Conservation (phyloP, 345 rosid genomes). For the Erodium maritimum region DNA sequence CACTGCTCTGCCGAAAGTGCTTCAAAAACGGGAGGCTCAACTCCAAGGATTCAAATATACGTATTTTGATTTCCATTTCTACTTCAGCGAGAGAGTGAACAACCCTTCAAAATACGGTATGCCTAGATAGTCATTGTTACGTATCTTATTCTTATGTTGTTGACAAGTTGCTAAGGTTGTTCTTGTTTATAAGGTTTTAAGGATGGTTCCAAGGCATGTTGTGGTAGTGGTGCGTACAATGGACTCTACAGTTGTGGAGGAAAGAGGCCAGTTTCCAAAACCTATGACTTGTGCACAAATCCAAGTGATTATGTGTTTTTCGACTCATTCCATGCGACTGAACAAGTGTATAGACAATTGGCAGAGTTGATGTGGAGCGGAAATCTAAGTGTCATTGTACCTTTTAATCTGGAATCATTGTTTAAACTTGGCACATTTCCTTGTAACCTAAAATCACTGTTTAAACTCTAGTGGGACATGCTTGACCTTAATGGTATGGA, state of each 20-base stretch:
- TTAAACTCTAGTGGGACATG: too few relatives aligned
- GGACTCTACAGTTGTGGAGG: background rate
- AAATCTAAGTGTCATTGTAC: background rate
- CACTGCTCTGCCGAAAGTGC: background rate
- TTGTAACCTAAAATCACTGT: too few relatives aligned
- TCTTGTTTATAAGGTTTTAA: background rate
- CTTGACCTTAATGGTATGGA: too few relatives aligned
- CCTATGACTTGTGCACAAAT: slow-evolving; percentile 8
- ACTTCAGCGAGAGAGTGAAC: background rate
- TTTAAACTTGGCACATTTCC: slow-evolving; percentile 2
- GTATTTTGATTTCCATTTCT: slow-evolving; percentile 8
- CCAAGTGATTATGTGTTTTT: slow-evolving; percentile 7
- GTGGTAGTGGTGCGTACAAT: background rate
- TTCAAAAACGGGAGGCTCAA: slow-evolving; percentile 5
- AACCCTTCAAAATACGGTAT: slow-evolving; percentile 16
- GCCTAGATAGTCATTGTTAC: background rate
- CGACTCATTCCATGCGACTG: slow-evolving; percentile 6
- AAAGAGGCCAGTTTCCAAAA: background rate
- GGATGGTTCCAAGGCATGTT: background rate
- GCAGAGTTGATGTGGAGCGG: slow-evolving; percentile 5
- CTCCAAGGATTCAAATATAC: slow-evolving; percentile 5
- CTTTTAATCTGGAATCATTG: slow-evolving; percentile 6
- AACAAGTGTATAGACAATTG: background rate
- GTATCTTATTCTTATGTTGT: too few relatives aligned
- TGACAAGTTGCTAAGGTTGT: too few relatives aligned